Conservation (phyloP, 2,329 filamentous ascomycete species). For the Mollisiaceae sp. region DNA sequence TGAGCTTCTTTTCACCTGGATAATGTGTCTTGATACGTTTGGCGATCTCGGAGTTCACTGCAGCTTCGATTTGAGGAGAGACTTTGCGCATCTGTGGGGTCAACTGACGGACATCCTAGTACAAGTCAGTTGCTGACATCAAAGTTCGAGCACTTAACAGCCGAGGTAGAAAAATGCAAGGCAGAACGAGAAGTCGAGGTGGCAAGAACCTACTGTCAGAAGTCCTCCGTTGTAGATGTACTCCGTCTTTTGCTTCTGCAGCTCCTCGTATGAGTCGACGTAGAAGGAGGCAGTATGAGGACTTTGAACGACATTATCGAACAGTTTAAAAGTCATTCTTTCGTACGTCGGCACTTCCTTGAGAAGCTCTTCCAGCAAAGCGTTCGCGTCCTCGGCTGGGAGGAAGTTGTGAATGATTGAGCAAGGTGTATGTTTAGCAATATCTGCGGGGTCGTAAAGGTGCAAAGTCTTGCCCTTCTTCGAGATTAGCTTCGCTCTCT, state of each 20-base stretch:
- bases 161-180: background rate
- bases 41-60: slow-evolving; percentile 80
- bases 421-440: slow-evolving; percentile 85
- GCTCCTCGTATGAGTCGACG: slow-evolving; percentile 74
- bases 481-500: slow-evolving; percentile 60
- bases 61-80: slow-evolving; percentile 70
- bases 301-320: slow-evolving; percentile 83
- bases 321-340: slow-evolving; percentile 79
- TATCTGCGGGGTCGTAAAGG: slow-evolving; percentile 80
- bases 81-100: slow-evolving; percentile 76
- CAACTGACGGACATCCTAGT: slow-evolving; percentile 73
- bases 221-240: slow-evolving; percentile 85
- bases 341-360: slow-evolving; percentile 74
- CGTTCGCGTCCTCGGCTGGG: slow-evolving; percentile 70
- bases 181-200: background rate
- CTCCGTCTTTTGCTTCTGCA: slow-evolving; percentile 72
- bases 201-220: slow-evolving; percentile 56
- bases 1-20: slow-evolving; percentile 73
- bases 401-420: slow-evolving; percentile 94
- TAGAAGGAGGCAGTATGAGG: slow-evolving; percentile 87
- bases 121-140: slow-evolving; percentile 9
- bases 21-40: slow-evolving; percentile 72
- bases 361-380: slow-evolving; percentile 76
- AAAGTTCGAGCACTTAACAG: background rate
- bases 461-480: slow-evolving; percentile 84